Conservation (phyloP, 108 stramenopile genomes). For the Discostella pseudostelligera region DNA sequence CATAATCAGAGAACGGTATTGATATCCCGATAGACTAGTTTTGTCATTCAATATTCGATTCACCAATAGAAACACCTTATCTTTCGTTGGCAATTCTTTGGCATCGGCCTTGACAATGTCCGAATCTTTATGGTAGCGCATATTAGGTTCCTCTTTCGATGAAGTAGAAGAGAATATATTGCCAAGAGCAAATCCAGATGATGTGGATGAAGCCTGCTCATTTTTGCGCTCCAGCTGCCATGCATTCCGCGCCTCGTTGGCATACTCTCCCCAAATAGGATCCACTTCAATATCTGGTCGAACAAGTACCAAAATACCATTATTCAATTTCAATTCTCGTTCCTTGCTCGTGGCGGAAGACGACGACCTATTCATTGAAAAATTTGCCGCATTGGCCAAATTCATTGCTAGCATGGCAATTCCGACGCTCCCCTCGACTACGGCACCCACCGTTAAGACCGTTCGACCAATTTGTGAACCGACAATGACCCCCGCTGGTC, state of each 20-base stretch:
- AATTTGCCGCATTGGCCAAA: constrained; percentile 57
- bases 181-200: constrained; percentile 22
- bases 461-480: constrained; percentile 55
- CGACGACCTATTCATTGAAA: constrained; percentile 18
- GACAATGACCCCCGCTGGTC: constrained; percentile 52
- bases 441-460: constrained; percentile 49
- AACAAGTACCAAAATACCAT: constrained; percentile 56
- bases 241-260: constrained; percentile 40
- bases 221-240: constrained; percentile 38
- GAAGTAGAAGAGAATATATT: constrained; percentile 25
- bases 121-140: constrained; percentile 62
- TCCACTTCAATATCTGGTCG: constrained; percentile 72
- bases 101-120: constrained; percentile 78
- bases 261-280: constrained; percentile 68
- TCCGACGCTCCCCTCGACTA: constrained; percentile 64
- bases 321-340: constrained; percentile 53
- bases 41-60: constrained; percentile 78
- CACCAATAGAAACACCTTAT: constrained; percentile 79
- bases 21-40: constrained; percentile 76
- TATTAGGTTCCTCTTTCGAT: constrained; percentile 41
- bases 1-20: constrained; percentile 69
- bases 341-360: constrained; percentile 54
- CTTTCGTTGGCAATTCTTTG: constrained; percentile 66
- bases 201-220: constrained; percentile 23
- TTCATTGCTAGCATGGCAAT: constrained; percentile 68